Base-by-base conservation (phyloP, 2,329 filamentous ascomycete genomes). In the Fusarium redolens region DNA sequence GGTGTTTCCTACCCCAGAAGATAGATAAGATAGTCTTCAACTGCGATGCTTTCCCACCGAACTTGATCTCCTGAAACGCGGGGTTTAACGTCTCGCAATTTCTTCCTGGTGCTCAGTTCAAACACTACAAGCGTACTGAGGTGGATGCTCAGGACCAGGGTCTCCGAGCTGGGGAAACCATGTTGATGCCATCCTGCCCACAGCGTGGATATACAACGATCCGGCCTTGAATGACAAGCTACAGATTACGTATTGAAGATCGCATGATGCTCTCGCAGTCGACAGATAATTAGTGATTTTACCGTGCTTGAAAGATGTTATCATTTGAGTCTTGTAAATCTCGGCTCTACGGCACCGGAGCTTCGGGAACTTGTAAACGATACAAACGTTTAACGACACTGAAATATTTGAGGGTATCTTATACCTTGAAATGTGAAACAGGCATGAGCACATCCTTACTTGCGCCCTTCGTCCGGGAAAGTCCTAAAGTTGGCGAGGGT, bases 91-190 rank as follows among this genome's bases (percentile, higher is more conserved):
- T 62, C 56, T 61, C 51, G 41, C 48, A 47, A 47, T 56, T 37
- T 40, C 31, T 57, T 47, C 18, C 59, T 55, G 52, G 41, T 52
- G 20, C 47, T 38, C n/a, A 62, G 48, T 45, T 22, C 33, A 59
- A 63, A 60, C 47, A 28, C 54, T 59, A 35, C 38, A 62, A 41
- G 45, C 56, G 30, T 70, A 31, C 58, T 40, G 31, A 47, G 61
- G 60, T 61, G 57, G 63, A 71, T 72, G 65, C 60, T 52, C 56
- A 73, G 68, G 44, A 44, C 50, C 60, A 61, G 69, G 63, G 69
- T 35, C 48, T 22, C 54, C 38, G 30, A 43, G 59, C 73, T 54
- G 61, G 74, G 71, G 61, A 75, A 70, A 75, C 71, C 74, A 73
- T 75, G 68, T 22, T 57, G 40, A 57, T 57, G 61, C 41, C 48